phyloP scores from a whole-genome alignment of 164 flowering plant genomes.

The Taxillus chinensis region DNA sequence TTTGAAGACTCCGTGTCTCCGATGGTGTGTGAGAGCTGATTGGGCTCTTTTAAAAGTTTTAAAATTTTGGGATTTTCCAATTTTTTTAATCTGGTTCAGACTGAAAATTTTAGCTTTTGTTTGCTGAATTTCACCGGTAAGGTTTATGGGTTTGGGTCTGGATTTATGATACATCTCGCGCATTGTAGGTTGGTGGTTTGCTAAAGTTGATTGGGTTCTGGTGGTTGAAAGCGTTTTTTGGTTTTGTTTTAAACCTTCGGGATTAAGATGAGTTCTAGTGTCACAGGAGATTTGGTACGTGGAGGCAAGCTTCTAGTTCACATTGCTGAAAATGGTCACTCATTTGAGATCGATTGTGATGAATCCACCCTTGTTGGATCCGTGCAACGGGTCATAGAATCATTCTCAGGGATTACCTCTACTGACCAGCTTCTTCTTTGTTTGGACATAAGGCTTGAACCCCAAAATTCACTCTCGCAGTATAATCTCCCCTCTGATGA shows the following conservation, averaged over 20 bases:
- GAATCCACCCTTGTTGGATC: constrained; percentile 57
- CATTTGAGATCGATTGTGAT: constrained; percentile 64
- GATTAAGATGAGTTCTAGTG: constrained; percentile 58
- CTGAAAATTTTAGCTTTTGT: background rate
- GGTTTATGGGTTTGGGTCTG: constrained; percentile 6
- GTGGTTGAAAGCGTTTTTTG: constrained; percentile 9
- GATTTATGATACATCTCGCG: background rate
- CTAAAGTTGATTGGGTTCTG: constrained; percentile 3
- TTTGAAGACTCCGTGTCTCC: constrained; percentile 1
- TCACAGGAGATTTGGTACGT: constrained; percentile 25
- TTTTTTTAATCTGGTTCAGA: background rate
- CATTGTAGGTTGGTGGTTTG: constrained; percentile 5
- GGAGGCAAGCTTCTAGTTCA: constrained; percentile 61
- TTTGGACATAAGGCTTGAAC: constrained; percentile 64
- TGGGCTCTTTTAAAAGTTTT: constrained; percentile 1
- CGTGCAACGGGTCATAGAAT: constrained; percentile 60
- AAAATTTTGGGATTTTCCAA: background rate
- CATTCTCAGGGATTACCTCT: constrained; percentile 38
- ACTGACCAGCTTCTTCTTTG: constrained; percentile 83
- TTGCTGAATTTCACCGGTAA: background rate
- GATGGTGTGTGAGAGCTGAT: background rate
- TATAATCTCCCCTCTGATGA: constrained; percentile 72
- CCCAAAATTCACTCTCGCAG: constrained; percentile 49
- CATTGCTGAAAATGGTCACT: constrained; percentile 84
- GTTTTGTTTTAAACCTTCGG: too few relatives aligned